phyloP scores from a whole-genome alignment of 108 stramenopile species.

The Discostella pseudostelligera region DNA sequence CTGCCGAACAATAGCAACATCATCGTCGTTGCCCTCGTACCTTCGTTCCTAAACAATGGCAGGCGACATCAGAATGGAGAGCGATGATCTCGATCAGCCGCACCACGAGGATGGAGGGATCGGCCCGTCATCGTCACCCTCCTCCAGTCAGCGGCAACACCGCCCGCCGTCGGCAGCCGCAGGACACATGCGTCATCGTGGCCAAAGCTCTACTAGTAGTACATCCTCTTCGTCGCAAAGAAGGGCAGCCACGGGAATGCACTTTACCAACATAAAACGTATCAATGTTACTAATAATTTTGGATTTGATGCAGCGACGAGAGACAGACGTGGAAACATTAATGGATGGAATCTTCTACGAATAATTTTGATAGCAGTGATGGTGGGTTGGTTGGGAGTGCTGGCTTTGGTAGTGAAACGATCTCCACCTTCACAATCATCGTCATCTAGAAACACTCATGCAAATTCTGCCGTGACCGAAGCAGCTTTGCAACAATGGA shows the following conservation, averaged over 20 bases:
- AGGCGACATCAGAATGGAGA: no score
- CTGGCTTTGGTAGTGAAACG: neutral
- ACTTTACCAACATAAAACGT: constrained; percentile 4
- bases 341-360: neutral
- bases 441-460: neutral
- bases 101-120: neutral
- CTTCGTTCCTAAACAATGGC: no score
- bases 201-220: neutral
- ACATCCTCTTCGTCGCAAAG: neutral
- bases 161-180: no score
- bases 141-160: neutral
- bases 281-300: constrained; percentile 15
- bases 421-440: neutral
- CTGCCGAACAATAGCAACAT: no score
- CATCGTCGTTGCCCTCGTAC: no score
- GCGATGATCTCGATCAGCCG: no score
- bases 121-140: neutral
- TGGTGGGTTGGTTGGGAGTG: constrained; percentile 2
- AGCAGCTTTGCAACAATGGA: neutral
- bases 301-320: constrained; percentile 3
- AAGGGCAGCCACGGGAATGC: neutral
- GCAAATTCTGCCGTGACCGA: neutral
- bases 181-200: constrained; percentile 2
- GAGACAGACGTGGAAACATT: neutral
- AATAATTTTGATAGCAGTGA: neutral